Evolutionary conservation across 257 asterid genomes (phyloP), one percentile per base, ranked within the genome.

Genomic region (Przewalskia tangutica): DNA sequence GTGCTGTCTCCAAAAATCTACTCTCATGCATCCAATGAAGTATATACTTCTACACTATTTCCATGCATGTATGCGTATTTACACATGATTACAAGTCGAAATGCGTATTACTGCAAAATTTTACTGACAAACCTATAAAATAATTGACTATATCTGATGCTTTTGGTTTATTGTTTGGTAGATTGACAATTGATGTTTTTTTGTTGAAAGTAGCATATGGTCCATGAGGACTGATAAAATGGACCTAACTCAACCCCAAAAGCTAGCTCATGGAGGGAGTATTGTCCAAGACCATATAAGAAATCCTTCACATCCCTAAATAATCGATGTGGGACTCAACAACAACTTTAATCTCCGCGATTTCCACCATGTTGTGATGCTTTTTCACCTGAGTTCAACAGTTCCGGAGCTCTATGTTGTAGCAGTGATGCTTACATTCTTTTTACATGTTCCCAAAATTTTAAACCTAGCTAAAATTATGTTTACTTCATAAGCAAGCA

Each of bases 131-230:
- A 48, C 54, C 54, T 50, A 50, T 50, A 50, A 9, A 50, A 50
- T 50, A 6, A 38, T 38, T 38, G 42, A 38, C 42, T 38, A 38
- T 38, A 0, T 50, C 7, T 53, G 23, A 1, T 68, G 81, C 70
- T 81, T 46, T 55, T 66, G 63, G n/a, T 53, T 55, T 44, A 46
- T 42, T 14, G 7, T 53, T 53, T 53, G 54, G 14, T 50, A 8
- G 66, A 63, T 64, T 82, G 91, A 48, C 64, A 63, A 42, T 42
- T 73, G 63, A 77, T 65, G 63, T 85, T 71, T 75, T 67, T 71
- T 92, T 93, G 98, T 88, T 94, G 90, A 93, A 89, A 93, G 89
- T 91, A 83, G 98, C 94, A 66, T 94, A 92, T 89, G 88, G 89
- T 82, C 97, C 98, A 53, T 89, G 84, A 59, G 95, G 1, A 27